phyloP scores from a whole-genome alignment of 2,329 filamentous ascomycete species.

The Fusarium sp. region DNA sequence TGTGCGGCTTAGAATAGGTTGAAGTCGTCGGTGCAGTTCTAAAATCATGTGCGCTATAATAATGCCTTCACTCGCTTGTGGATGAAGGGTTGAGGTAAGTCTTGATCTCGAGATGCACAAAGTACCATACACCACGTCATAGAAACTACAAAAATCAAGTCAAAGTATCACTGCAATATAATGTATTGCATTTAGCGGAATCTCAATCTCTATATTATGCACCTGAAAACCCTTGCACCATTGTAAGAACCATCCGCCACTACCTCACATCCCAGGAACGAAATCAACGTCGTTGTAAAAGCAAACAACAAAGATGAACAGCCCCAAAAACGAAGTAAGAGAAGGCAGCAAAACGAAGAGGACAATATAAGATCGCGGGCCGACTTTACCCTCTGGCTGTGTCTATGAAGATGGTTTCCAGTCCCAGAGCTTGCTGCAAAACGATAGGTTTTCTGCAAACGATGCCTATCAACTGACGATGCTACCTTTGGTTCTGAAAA shows the following conservation, averaged over 20 bases:
- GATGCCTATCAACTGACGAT: conserved; percentile 44
- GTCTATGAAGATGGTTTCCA: conserved; percentile 44
- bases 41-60: no score
- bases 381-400: conserved; percentile 42
- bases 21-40: no score
- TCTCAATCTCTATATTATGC: conserved; percentile 46
- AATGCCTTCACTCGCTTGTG: no score
- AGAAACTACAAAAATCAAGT: no score
- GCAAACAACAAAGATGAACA: conserved; percentile 34
- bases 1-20: no score
- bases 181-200: conserved; percentile 37
- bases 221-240: conserved; percentile 41
- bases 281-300: conserved; percentile 34
- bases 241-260: conserved; percentile 40
- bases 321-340: conserved; percentile 37
- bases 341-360: conserved; percentile 39
- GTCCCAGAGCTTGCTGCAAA: conserved; percentile 41
- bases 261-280: conserved; percentile 41
- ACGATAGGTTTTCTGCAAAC: conserved; percentile 38
- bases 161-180: conserved; percentile 10
- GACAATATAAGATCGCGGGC: conserved; percentile 40
- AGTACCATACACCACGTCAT: no score
- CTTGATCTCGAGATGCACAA: no score
- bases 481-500: conserved; percentile 40
- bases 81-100: no score